Percentiles rank a stretch among this genome's conserved stretches.
Conservation (phyloP, 140 eudicot species). For the Anethum foeniculum region DNA sequence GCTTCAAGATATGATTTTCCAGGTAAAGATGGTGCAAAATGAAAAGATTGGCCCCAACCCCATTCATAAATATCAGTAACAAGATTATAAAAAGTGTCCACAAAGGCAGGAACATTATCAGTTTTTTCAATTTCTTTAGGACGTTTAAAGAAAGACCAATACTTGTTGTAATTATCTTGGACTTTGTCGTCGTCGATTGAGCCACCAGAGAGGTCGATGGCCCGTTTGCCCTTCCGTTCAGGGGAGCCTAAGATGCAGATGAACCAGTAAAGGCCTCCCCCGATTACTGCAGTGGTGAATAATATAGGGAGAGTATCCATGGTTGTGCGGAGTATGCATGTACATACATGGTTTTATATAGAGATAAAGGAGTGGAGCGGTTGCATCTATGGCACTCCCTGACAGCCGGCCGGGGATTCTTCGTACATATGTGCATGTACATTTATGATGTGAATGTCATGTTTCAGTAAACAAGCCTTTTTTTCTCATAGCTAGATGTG, state of each 20-base stretch:
- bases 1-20: conserved; percentile 71
- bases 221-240: conserved; percentile 89
- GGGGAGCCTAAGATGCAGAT: conserved; percentile 80
- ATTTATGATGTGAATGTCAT: not conserved
- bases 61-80: conserved; percentile 96
- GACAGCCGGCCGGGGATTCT: conserved; percentile 1
- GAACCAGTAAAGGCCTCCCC: conserved; percentile 91
- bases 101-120: conserved; percentile 88
- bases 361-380: not conserved
- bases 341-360: not conserved
- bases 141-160: conserved; percentile 91
- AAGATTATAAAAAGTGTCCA: conserved; percentile 80
- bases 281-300: conserved; percentile 50
- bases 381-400: not conserved
- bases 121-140: conserved; percentile 76
- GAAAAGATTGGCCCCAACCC: conserved; percentile 98
- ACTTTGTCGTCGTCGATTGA: conserved; percentile 64
- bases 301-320: conserved; percentile 42
- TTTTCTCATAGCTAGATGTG: not conserved
- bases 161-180: conserved; percentile 70
- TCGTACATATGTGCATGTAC: not conserved
- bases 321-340: not conserved
- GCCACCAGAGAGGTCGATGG: conserved; percentile 78
- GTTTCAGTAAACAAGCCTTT: not conserved
- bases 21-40: conserved; percentile 72